Evolutionary conservation across 1,284 basidiomycete species (phyloP).

Genomic region (Ceratobasidium sp.): DNA sequence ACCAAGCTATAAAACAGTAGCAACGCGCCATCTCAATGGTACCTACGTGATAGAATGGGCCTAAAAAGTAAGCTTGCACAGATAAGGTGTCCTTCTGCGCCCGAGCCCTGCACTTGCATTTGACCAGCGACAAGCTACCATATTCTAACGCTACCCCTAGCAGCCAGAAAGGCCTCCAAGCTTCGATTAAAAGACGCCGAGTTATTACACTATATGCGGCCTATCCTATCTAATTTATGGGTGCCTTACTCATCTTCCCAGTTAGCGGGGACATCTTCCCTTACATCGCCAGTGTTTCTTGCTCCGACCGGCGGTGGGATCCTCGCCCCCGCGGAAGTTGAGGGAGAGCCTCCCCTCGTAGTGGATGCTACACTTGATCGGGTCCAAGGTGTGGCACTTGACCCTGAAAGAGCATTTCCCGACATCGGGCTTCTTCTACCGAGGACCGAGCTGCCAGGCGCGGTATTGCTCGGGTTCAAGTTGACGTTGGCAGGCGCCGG

Average conservation of each 20-base stretch:
- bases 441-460: constrained; percentile 1
- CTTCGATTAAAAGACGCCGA: neutral
- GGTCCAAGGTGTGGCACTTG: constrained; percentile 42
- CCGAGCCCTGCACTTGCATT: neutral
- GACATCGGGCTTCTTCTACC: constrained; percentile 16
- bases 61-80: constrained; percentile 25
- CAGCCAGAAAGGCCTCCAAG: neutral
- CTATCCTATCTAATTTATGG: neutral
- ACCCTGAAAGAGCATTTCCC: constrained; percentile 27
- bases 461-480: constrained; percentile 10
- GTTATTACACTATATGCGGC: neutral
- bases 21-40: constrained; percentile 3
- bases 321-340: constrained; percentile 1
- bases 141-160: neutral
- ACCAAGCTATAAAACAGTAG: neutral
- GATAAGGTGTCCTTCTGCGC: constrained; percentile 24
- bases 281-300: neutral
- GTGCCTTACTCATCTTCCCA: constrained; percentile 41
- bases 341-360: neutral
- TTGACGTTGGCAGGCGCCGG: neutral
- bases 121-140: too few species aligned
- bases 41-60: neutral
- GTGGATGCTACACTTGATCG: constrained; percentile 20
- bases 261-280: constrained; percentile 34
- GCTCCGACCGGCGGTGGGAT: neutral